Evolutionary conservation across 305 asterid genomes (phyloP), one percentile per base, ranked within the genome.

Genomic region (Fraxinus velutina): DNA sequence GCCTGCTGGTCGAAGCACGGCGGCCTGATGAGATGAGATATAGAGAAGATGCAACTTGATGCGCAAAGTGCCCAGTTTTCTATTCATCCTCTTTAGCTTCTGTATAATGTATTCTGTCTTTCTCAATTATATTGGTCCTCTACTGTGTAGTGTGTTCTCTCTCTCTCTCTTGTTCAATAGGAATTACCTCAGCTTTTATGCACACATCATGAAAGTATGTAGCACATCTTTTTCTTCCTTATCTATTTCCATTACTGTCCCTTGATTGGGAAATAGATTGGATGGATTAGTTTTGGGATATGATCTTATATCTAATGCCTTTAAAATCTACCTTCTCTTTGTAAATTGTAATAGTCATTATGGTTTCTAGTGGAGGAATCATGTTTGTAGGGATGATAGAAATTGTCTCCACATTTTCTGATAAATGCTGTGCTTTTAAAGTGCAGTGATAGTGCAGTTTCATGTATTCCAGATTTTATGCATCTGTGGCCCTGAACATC

Each of bases 1-100:
- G 77, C 64, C 86, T 71, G 24, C 88, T 1, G 34, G 80, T 36
- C 85, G 79, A 80, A 88, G 72, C n/a, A 84, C 82, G 47, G 82
- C 78, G 78, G 79, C 86, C 71, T 85, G 84, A 80, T 60, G 32
- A 78, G 42, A 42, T 22, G 62, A 78, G 39, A 33, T 66, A 21
- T 32, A 12, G 64, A 71, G 77, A 73, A 80, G 79, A 64, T 47
- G 66, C 57, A 17, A 64, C 73, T 15, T 22, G 1, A 52, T 52
- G 62, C 1, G 22, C 62, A 5, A 15, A n/a, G 24, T 52, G 12
- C 64, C 57, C 70, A 8, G 62, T 13, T 33, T 1, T 36, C 37
- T 78, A 64, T 39, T 52, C 60, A 37, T 21, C 47, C 30, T n/a
- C 13, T 66, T 21, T 2, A 9, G 34, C 17, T 66, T 4, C 34